phyloP scores from a whole-genome alignment of 495 filamentous ascomycete species.

The Aspergillus sclerotioniger region DNA sequence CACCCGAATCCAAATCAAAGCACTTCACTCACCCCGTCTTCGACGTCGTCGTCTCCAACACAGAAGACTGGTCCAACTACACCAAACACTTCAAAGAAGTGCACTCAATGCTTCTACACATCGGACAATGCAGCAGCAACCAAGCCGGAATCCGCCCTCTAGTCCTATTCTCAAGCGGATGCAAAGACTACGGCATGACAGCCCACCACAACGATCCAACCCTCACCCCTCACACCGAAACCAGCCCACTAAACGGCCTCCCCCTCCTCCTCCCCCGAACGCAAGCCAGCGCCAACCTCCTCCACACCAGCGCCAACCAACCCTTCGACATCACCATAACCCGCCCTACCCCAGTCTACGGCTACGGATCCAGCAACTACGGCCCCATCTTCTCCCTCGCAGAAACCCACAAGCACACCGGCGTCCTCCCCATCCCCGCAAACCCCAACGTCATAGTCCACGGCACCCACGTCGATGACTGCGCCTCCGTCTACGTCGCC shows the following conservation, averaged over 20 bases:
- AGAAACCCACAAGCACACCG: not conserved
- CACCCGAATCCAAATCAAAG: not conserved
- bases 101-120: not conserved
- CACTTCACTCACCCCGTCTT: conserved; percentile 5
- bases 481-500: conserved; percentile 15
- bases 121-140: conserved; percentile 8
- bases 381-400: conserved; percentile 6
- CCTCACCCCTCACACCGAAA: conserved; percentile 13
- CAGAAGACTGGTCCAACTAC: conserved; percentile 8
- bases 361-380: conserved; percentile 12
- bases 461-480: conserved; percentile 16
- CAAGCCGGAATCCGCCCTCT: conserved; percentile 5
- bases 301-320: not conserved
- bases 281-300: not conserved
- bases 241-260: conserved; percentile 10
- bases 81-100: conserved; percentile 5
- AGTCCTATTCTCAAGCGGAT: conserved; percentile 14
- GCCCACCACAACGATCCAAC: conserved; percentile 2
- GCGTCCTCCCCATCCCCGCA: not conserved
- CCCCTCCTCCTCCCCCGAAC: conserved; percentile 1
- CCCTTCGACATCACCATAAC: conserved; percentile 9
- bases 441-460: conserved; percentile 3
- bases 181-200: conserved; percentile 18
- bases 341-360: conserved; percentile 13
- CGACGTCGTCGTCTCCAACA: conserved; percentile 14